A percentile compares a stretch with the other conserved stretches of the same genome.
These are phyloP conservation scores for Chaetomidium leptoderma DNA, from an alignment of 495 filamentous ascomycete species.

Conservation along the genomic window DNA sequence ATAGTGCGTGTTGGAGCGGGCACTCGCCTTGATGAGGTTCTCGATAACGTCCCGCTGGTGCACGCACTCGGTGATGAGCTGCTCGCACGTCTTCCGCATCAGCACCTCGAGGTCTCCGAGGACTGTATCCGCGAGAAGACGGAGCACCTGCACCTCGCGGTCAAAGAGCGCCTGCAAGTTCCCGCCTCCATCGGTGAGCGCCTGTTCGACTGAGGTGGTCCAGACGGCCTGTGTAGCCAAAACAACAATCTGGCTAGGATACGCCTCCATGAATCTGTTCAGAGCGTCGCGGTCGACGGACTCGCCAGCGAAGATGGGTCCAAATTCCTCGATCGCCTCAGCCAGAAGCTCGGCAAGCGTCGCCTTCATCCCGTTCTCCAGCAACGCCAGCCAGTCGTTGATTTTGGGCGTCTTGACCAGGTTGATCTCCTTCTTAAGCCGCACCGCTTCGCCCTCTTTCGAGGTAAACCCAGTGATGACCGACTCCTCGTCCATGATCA, in stretches of 20 bases:
- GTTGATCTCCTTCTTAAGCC: conserved; percentile 82
- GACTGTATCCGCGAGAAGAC: conserved; percentile 81
- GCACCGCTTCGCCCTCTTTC: conserved; percentile 89
- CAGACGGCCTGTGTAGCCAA: conserved; percentile 93
- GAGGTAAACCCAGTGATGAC: conserved; percentile 89
- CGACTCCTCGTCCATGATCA: conserved; percentile 85
- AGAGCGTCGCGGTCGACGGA: conserved; percentile 64
- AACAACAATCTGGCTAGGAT: conserved; percentile 92
- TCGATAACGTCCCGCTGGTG: conserved; percentile 91
- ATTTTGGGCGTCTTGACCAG: conserved; percentile 89
- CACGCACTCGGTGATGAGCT: conserved; percentile 97
- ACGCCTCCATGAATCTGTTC: conserved; percentile 69
- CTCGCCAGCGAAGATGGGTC: conserved; percentile 61
- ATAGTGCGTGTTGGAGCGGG: conserved; percentile 75
- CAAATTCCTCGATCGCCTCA: conserved; percentile 76
- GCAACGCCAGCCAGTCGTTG: conserved; percentile 92
- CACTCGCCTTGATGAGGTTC: conserved; percentile 70
- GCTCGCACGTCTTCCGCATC: conserved; percentile 91
- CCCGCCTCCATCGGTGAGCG: conserved; percentile 63
- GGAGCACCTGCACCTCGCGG: conserved; percentile 72
- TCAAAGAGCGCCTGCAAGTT: conserved; percentile 65
- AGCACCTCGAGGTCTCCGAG: conserved; percentile 83
- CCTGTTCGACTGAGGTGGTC: conserved; percentile 76
- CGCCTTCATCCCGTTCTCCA: conserved; percentile 90
- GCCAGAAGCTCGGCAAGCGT: conserved; percentile 86